Evolutionary conservation across 2,329 filamentous ascomycete species (phyloP), one percentile per base, ranked within the genome.

Genomic region (Cladosporium halotolerans): DNA sequence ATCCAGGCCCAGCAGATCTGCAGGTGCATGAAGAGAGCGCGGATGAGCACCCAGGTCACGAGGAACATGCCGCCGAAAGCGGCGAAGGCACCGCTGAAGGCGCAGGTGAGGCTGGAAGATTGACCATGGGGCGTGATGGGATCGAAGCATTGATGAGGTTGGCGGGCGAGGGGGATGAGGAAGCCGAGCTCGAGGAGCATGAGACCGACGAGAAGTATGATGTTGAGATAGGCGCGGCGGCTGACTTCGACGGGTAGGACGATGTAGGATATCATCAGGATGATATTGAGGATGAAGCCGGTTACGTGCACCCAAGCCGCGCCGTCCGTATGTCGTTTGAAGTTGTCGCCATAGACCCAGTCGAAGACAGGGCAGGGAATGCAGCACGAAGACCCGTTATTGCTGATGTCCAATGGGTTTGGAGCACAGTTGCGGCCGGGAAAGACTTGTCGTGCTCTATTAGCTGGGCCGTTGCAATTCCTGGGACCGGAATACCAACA

Each of bases 51-150:
- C 89, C 90, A 96, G 69, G 91, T 81, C 14, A 92, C 82, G 44
- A 82, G 85, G 38, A 81, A 78, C 80, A 88, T 89, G 38, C 88
- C 88, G 42, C 91, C 91, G 28, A 89, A 79, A 23, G 93, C 78
- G 32, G 95, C 71, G 52, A 95, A 80, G 1, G 86, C 78, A 2
- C 90, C 90, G 0, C 88, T 92, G 50, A 88, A 83, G 3, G 88
- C 90, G 65, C 91, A 96, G 3, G 88, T 82, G 14, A 81, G 72
- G 66, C 79, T 85, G 10, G 81, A 84, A 52, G 80, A 73, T 87
- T 95, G 93, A 63, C 87, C 85, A 62, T 95, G 81, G 0, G 91
- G 91, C 0, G 91, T 96, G 64, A 96, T 95, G 18, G 76, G 73
- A 67, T 96, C 87, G 66, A 81, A 85, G 70, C 91, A 96, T 71